phyloP scores from a whole-genome alignment of 73 alveolate species.

The Paramecium sonneborni region DNA sequence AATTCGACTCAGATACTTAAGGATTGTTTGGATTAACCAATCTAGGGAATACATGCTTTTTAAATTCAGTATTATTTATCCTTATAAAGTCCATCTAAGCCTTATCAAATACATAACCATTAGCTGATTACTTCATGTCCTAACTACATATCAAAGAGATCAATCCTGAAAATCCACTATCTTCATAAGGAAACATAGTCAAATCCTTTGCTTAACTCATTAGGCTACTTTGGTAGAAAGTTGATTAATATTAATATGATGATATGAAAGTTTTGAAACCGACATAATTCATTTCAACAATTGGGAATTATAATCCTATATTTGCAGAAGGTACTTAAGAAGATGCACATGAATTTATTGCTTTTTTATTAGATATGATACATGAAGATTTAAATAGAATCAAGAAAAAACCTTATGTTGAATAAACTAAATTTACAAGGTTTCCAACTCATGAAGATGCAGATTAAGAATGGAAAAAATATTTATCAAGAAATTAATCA shows the following conservation, averaged over 20 bases:
- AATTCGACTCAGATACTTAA: background rate
- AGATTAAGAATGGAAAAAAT: constrained; percentile 87
- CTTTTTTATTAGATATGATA: constrained; percentile 87
- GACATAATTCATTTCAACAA: constrained; percentile 21
- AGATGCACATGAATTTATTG: constrained; percentile 79
- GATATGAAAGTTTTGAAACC: constrained; percentile 42
- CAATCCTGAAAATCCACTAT: constrained; percentile 89
- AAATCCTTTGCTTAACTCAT: constrained; percentile 25
- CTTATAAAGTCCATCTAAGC: constrained; percentile 69
- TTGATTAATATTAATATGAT: constrained; percentile 53
- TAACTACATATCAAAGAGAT: constrained; percentile 77
- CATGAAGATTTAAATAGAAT: constrained; percentile 97
- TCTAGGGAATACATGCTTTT: constrained; percentile 99
- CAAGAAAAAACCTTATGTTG: constrained; percentile 88
- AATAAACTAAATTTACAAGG: constrained; percentile 68
- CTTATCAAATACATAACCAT: constrained; percentile 84
- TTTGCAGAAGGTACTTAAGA: constrained; percentile 46
- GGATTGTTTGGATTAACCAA: constrained; percentile 94
- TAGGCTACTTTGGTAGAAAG: background rate
- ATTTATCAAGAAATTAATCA: constrained; percentile 90
- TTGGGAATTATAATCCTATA: constrained; percentile 56
- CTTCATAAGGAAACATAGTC: constrained; percentile 85
- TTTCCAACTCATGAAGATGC: constrained; percentile 89
- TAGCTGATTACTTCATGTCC: constrained; percentile 86
- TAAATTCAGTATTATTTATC: constrained; percentile 90